Conservation (phyloP, 352 stramenopile species). For the Pythium rhizo-oryzae region DNA sequence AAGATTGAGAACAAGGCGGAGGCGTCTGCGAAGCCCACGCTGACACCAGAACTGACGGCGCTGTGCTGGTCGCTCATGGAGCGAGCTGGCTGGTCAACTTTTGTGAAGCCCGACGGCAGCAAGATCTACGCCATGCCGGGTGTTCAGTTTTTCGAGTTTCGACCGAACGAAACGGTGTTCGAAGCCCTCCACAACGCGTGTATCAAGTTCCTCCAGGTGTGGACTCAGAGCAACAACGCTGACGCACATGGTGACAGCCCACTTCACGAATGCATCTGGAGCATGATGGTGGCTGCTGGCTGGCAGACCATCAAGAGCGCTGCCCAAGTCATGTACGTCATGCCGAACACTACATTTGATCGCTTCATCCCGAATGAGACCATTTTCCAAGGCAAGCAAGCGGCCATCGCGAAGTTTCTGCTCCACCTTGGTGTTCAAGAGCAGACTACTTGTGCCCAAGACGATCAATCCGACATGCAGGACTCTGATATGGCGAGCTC, state of each 20-base stretch:
- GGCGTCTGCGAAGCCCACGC: background rate
- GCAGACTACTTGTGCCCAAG: background rate
- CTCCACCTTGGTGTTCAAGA: background rate
- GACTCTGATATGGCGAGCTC: slow-evolving; percentile 8
- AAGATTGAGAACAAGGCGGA: background rate
- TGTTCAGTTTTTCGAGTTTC: slow-evolving; percentile 67
- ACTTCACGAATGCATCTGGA: slow-evolving; percentile 62
- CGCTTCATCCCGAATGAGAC: slow-evolving; percentile 75
- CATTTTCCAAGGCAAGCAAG: slow-evolving; percentile 69
- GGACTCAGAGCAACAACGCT: slow-evolving; percentile 17
- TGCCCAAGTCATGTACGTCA: slow-evolving; percentile 64
- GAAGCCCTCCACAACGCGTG: slow-evolving; percentile 66
- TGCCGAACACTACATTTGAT: slow-evolving; percentile 65
- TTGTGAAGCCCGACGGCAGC: slow-evolving; percentile 52
- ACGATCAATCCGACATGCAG: background rate
- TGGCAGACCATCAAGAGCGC: slow-evolving; percentile 60
- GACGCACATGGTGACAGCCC: slow-evolving; percentile 20
- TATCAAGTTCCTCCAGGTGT: slow-evolving; percentile 48
- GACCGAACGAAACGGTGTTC: slow-evolving; percentile 79
- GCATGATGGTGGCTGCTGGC: slow-evolving; percentile 46
- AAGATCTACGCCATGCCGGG: slow-evolving; percentile 74
- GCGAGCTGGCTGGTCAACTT: slow-evolving; percentile 54
- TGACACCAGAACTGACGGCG: slow-evolving; percentile 33
- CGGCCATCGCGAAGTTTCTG: slow-evolving; percentile 65
- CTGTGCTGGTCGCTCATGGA: slow-evolving; percentile 71